Evolutionary conservation across 768 basidiomycete species (phyloP).

Genomic region (Podaxis mareebaensis): DNA sequence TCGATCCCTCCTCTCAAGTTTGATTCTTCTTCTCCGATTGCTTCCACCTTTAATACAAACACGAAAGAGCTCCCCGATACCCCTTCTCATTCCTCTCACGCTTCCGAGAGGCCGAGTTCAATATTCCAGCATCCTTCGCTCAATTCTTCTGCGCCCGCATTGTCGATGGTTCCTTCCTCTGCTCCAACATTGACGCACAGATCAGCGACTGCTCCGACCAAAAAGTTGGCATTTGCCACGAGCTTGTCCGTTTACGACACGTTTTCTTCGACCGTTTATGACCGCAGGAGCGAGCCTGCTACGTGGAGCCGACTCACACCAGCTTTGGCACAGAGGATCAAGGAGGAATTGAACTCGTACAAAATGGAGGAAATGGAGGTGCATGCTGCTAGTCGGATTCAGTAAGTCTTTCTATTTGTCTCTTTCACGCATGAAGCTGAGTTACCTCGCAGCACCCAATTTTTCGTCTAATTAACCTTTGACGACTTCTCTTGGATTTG

Average conservation of each 20-base stretch:
- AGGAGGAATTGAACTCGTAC: slow-evolving; percentile 97
- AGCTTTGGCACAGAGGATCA: slow-evolving; percentile 92
- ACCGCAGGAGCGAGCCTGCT: slow-evolving; percentile 92
- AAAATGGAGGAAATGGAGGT: slow-evolving; percentile 99
- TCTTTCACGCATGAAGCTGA: slow-evolving; percentile 11
- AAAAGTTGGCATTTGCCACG: slow-evolving; percentile 84
- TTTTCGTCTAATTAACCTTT: slow-evolving; percentile 66
- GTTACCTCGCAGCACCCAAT: slow-evolving; percentile 65
- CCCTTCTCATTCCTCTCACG: slow-evolving; percentile 36
- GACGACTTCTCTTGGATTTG: slow-evolving; percentile 32
- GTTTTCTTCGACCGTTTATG: slow-evolving; percentile 90
- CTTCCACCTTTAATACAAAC: slow-evolving; percentile 24
- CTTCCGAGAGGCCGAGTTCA: slow-evolving; percentile 44
- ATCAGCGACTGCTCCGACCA: slow-evolving; percentile 66
- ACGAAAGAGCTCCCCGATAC: slow-evolving; percentile 30
- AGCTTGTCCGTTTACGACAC: slow-evolving; percentile 96
- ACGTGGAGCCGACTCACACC: slow-evolving; percentile 98
- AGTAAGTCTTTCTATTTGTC: slow-evolving; percentile 53
- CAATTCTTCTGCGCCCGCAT: slow-evolving; percentile 88
- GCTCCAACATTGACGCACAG: slow-evolving; percentile 66
- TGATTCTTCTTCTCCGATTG: slow-evolving; percentile 37
- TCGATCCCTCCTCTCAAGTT: slow-evolving; percentile 67
- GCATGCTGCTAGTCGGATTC: slow-evolving; percentile 87
- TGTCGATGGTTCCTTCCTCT: slow-evolving; percentile 57
- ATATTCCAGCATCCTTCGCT: slow-evolving; percentile 80